Percentiles rank a stretch among this genome's conserved stretches.
Evolutionary conservation across 495 filamentous ascomycete genomes (phyloP).

Genomic region (Neurospora terricola): DNA sequence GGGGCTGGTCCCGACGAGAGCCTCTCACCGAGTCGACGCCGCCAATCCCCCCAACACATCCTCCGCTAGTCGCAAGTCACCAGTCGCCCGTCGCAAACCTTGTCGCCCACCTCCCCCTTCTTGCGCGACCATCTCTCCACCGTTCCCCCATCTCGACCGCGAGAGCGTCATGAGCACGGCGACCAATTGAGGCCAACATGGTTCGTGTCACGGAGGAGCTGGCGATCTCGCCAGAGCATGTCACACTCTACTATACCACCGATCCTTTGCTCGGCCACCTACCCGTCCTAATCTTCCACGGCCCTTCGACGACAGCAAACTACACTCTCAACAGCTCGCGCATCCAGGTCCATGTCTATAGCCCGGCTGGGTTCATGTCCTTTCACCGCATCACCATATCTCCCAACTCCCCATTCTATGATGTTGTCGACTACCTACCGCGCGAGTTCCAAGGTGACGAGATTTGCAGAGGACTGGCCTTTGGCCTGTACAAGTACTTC

Average conservation of each 20-base stretch:
- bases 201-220: constrained; percentile 56
- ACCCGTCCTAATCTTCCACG: constrained; percentile 74
- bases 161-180: constrained; percentile 7
- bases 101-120: background rate
- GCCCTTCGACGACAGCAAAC: constrained; percentile 72
- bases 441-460: constrained; percentile 91
- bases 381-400: constrained; percentile 87
- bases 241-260: constrained; percentile 71
- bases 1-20: background rate
- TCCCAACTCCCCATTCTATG: constrained; percentile 89
- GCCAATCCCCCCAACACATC: background rate
- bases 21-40: background rate
- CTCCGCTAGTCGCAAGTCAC: background rate
- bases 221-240: constrained; percentile 61
- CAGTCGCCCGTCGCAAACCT: background rate
- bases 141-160: background rate
- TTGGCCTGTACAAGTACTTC: constrained; percentile 89
- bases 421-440: constrained; percentile 83
- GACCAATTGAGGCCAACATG: constrained; percentile 46
- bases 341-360: constrained; percentile 87
- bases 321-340: constrained; percentile 79
- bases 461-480: constrained; percentile 77
- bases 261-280: constrained; percentile 66
- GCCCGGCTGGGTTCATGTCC: constrained; percentile 73
- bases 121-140: background rate